phyloP scores from a whole-genome alignment of 495 filamentous ascomycete species.

The Aspergillus heteromorphus region DNA sequence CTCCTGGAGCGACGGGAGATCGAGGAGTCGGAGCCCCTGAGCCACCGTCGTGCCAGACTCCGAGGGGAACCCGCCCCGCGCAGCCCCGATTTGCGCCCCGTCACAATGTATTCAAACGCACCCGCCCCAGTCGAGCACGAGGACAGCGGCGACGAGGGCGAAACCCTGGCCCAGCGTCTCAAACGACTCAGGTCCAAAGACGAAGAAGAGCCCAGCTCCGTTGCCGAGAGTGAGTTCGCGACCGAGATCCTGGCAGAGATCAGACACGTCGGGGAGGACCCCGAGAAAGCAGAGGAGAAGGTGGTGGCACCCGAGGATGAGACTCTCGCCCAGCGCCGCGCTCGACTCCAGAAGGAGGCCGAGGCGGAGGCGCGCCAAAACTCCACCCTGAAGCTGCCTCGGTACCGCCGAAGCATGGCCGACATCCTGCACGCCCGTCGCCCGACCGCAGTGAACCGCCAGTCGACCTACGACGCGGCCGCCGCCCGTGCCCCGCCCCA shows the following conservation, averaged over 20 bases:
- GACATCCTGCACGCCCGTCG: slow-evolving; percentile 57
- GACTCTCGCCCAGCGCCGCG: slow-evolving; percentile 80
- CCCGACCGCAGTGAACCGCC: slow-evolving; percentile 34
- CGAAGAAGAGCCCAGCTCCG: slow-evolving; percentile 42
- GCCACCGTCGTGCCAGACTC: slow-evolving; percentile 70
- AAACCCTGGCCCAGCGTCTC: slow-evolving; percentile 73
- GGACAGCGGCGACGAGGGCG: slow-evolving; percentile 58
- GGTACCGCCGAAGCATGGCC: slow-evolving; percentile 58
- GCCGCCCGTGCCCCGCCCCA: slow-evolving; percentile 7
- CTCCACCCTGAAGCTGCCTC: slow-evolving; percentile 26
- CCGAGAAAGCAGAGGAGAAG: slow-evolving; percentile 11
- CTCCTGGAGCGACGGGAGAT: slow-evolving; percentile 78
- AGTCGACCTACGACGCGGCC: slow-evolving; percentile 25
- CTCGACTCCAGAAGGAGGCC: slow-evolving; percentile 71
- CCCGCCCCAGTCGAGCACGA: slow-evolving; percentile 13
- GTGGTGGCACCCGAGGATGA: slow-evolving; percentile 57
- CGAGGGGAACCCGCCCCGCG: slow-evolving; percentile 45
- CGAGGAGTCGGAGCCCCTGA: slow-evolving; percentile 90
- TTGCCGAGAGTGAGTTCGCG: slow-evolving; percentile 72
- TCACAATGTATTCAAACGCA: slow-evolving; percentile 29
- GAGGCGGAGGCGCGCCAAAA: slow-evolving; percentile 43
- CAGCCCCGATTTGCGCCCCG: slow-evolving; percentile 31
- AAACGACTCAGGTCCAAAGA: slow-evolving; percentile 58
- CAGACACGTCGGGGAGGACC: slow-evolving; percentile 43
- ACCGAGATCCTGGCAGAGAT: slow-evolving; percentile 71